Percentiles rank a stretch among this genome's conserved stretches.
These are phyloP conservation scores for Lactarius evosmus DNA, from an alignment of 768 basidiomycete species.

Conservation along the genomic window DNA sequence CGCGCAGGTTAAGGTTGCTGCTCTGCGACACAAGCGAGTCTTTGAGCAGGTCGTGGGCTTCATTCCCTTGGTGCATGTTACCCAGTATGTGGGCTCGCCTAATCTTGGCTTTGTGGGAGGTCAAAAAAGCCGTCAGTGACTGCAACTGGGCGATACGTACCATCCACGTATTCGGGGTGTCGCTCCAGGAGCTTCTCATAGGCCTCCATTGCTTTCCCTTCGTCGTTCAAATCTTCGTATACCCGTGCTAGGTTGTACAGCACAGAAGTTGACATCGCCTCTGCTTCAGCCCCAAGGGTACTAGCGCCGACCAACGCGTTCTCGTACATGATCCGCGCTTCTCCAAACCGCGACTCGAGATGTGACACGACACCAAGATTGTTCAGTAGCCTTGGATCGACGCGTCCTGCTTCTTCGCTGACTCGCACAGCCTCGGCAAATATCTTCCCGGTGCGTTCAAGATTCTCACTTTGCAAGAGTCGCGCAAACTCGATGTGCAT, in stretches of 20 bases:
- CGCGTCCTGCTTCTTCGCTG: constrained; percentile 44
- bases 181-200: constrained; percentile 83
- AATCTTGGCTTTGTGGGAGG: constrained; percentile 68
- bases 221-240: constrained; percentile 82
- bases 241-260: constrained; percentile 90
- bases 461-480: constrained; percentile 79
- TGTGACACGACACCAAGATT: constrained; percentile 78
- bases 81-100: constrained; percentile 82
- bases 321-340: constrained; percentile 68
- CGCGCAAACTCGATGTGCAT: constrained; percentile 90
- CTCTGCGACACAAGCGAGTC: constrained; percentile 80
- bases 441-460: constrained; percentile 70
- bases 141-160: constrained; percentile 42
- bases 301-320: constrained; percentile 61
- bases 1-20: constrained; percentile 80
- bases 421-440: constrained; percentile 71
- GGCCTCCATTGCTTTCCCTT: constrained; percentile 71
- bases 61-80: constrained; percentile 64
- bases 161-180: constrained; percentile 96
- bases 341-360: constrained; percentile 54
- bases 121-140: neutral
- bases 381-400: constrained; percentile 71
- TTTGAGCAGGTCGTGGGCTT: constrained; percentile 87
- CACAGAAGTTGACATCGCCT: constrained; percentile 76
- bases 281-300: constrained; percentile 47